These are phyloP conservation scores for Stenocarpella maydis DNA, from an alignment of 2,329 filamentous ascomycete species.

Conservation along the genomic window DNA sequence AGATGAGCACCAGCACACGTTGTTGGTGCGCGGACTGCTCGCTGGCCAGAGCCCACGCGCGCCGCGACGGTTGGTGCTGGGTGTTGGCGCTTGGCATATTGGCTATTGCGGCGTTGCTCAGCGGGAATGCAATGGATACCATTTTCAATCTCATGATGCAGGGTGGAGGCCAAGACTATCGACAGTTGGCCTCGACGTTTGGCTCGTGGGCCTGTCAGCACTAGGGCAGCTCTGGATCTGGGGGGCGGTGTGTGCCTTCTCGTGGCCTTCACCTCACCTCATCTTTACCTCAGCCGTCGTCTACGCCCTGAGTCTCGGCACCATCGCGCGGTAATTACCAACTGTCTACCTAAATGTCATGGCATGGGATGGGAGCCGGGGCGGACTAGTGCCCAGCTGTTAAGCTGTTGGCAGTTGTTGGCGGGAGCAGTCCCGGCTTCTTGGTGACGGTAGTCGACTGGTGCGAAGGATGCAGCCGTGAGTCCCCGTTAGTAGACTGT, in stretches of 20 bases:
- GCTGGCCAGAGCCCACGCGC: neutral
- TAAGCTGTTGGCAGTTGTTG: neutral
- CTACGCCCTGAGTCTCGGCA: neutral
- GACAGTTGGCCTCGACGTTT: slow-evolving; percentile 33
- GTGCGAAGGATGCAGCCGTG: neutral
- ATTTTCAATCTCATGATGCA: slow-evolving; percentile 28
- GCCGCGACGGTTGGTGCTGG: slow-evolving; percentile 12
- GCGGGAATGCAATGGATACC: slow-evolving; percentile 3
- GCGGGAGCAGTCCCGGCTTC: neutral
- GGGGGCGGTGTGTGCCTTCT: slow-evolving; percentile 3
- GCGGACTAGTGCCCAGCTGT: neutral
- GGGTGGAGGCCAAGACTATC: slow-evolving; percentile 28
- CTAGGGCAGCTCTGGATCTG: slow-evolving; percentile 28
- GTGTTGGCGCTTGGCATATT: slow-evolving; percentile 19
- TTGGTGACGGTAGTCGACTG: neutral
- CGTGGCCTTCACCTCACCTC: neutral
- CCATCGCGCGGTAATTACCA: neutral
- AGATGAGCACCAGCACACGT: neutral
- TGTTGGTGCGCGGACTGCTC: slow-evolving; percentile 1
- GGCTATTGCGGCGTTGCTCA: slow-evolving; percentile 12
- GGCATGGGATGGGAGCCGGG: neutral
- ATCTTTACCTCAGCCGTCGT: slow-evolving; percentile 3
- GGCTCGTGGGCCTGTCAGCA: slow-evolving; percentile 30
- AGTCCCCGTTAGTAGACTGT: slow-evolving; percentile 12
- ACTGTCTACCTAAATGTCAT: slow-evolving; percentile 3